phyloP scores from a whole-genome alignment of 2,329 filamentous ascomycete genomes.

The Didymella pomorum region DNA sequence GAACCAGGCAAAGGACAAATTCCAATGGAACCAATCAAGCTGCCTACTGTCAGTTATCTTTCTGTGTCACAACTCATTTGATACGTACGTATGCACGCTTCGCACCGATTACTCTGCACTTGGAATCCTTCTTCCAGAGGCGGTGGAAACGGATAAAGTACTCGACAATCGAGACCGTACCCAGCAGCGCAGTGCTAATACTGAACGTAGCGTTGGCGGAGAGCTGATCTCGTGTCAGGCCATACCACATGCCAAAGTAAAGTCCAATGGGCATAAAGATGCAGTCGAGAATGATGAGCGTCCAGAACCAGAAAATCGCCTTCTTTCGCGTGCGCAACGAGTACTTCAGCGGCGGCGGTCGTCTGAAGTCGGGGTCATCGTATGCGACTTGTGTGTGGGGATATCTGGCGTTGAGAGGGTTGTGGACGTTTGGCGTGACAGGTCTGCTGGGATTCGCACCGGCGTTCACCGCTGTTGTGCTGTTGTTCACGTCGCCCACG shows the following conservation, averaged over 20 bases:
- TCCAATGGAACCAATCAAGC: constrained; percentile 67
- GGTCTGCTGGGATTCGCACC: constrained; percentile 36
- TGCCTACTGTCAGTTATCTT: constrained; percentile 29
- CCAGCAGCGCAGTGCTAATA: constrained; percentile 62
- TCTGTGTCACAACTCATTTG: no score
- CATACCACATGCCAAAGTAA: constrained; percentile 69
- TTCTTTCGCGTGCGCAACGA: constrained; percentile 62
- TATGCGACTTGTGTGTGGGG: constrained; percentile 53
- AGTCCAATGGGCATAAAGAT: constrained; percentile 66
- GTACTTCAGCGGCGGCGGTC: constrained; percentile 64
- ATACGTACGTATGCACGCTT: constrained; percentile 50
- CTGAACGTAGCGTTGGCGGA: constrained; percentile 61
- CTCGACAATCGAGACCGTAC: constrained; percentile 63
- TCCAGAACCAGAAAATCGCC: constrained; percentile 67
- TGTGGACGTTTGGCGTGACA: constrained; percentile 37
- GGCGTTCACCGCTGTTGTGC: constrained; percentile 25
- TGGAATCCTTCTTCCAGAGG: constrained; percentile 61
- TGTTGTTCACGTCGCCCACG: constrained; percentile 26
- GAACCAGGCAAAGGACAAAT: constrained; percentile 62
- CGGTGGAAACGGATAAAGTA: constrained; percentile 60
- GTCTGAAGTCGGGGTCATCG: constrained; percentile 51
- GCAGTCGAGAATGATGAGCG: constrained; percentile 65
- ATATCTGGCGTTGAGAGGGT: constrained; percentile 40
- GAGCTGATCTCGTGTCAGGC: constrained; percentile 55
- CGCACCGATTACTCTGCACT: constrained; percentile 61